Conservation (phyloP, 2,329 filamentous ascomycete species). For the Aspergillus eucalypticola region DNA sequence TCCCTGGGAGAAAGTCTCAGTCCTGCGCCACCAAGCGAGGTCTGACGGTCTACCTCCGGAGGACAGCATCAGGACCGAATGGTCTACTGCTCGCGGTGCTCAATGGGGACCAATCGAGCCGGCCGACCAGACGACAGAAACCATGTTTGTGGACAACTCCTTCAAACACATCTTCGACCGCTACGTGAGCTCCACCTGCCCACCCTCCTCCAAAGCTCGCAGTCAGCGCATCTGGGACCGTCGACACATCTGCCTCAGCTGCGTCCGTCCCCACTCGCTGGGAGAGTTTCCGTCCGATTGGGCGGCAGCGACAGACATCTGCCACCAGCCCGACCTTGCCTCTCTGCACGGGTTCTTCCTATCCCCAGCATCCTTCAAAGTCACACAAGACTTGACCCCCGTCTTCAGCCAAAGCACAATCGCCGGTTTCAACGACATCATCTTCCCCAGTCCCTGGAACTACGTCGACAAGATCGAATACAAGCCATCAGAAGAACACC, state of each 20-base stretch:
- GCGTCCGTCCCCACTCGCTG: constrained; percentile 64
- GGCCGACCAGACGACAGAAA: constrained; percentile 33
- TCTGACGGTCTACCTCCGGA: constrained; percentile 18
- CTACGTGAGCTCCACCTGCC: constrained; percentile 58
- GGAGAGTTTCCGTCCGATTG: constrained; percentile 69
- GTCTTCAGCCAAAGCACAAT: constrained; percentile 76
- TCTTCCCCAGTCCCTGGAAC: constrained; percentile 68
- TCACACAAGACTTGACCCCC: constrained; percentile 66
- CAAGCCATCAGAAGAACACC: constrained; percentile 51
- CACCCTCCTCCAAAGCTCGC: constrained; percentile 61
- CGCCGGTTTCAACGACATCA: constrained; percentile 71
- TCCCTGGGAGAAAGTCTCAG: constrained; percentile 48
- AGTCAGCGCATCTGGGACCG: constrained; percentile 64
- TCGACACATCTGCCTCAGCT: constrained; percentile 64
- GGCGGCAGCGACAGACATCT: constrained; percentile 65
- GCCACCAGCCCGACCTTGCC: constrained; percentile 74
- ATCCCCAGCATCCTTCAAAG: constrained; percentile 62
- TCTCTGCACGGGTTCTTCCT: constrained; percentile 73
- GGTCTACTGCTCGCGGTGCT: constrained; percentile 40
- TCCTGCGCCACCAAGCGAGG: constrained; percentile 35
- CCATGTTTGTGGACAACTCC: constrained; percentile 43
- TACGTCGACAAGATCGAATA: constrained; percentile 61
- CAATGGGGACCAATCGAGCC: constrained; percentile 43
- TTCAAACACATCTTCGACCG: constrained; percentile 44
- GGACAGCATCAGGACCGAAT: constrained; percentile 30